phyloP scores from a whole-genome alignment of 2,329 filamentous ascomycete genomes.

The Stenocarpella maydis region DNA sequence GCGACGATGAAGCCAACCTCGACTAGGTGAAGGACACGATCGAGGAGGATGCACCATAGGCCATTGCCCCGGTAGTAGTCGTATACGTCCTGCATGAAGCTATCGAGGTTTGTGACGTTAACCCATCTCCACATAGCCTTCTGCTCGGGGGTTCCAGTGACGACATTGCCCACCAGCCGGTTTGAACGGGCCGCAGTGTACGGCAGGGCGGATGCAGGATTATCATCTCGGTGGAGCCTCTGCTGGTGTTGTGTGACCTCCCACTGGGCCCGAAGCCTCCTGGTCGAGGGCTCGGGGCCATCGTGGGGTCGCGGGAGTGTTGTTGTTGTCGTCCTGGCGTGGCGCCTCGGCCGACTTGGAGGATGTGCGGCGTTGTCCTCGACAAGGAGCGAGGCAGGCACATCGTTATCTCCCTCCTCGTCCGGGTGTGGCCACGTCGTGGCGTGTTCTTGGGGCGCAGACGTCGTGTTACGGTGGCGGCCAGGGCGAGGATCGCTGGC shows the following conservation, averaged over 20 bases:
- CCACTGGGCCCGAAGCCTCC: slow-evolving; percentile 61
- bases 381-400: slow-evolving; percentile 69
- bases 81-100: slow-evolving; percentile 86
- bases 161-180: slow-evolving; percentile 40
- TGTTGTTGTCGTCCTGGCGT: slow-evolving; percentile 38
- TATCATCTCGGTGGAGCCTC: slow-evolving; percentile 54
- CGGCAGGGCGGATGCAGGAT: slow-evolving; percentile 36
- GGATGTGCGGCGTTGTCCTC: slow-evolving; percentile 55
- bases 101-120: slow-evolving; percentile 88
- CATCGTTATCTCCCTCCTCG: slow-evolving; percentile 66
- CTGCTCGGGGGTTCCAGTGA: slow-evolving; percentile 62
- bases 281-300: slow-evolving; percentile 53
- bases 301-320: slow-evolving; percentile 39
- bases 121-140: slow-evolving; percentile 93
- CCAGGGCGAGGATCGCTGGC: slow-evolving; percentile 21
- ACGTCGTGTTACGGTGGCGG: slow-evolving; percentile 35
- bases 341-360: slow-evolving; percentile 34
- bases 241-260: slow-evolving; percentile 62
- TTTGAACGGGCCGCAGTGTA: slow-evolving; percentile 42
- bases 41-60: slow-evolving; percentile 83
- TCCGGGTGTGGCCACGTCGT: slow-evolving; percentile 48
- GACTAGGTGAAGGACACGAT: slow-evolving; percentile 74
- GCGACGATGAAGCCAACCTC: slow-evolving; percentile 84
- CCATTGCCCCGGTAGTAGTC: slow-evolving; percentile 85
- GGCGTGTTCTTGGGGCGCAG: background rate